Conservation (phyloP, 2,329 filamentous ascomycete species). For the Aspergillus sp. region DNA sequence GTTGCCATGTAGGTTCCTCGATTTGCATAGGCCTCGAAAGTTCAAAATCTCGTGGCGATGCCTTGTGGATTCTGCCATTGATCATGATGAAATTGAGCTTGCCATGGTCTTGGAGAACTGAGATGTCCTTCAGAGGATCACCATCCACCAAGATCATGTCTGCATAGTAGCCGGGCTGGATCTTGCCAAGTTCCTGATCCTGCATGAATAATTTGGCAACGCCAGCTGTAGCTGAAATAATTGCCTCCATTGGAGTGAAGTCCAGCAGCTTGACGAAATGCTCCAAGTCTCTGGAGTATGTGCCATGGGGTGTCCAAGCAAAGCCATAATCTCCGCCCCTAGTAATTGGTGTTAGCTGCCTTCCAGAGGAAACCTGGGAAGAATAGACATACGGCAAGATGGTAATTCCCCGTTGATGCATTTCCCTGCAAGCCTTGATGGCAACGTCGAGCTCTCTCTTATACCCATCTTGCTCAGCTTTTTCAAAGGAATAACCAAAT, state of each 20-base stretch:
- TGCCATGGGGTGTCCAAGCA: constrained; percentile 44
- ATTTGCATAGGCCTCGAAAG: not conserved
- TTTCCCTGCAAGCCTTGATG: constrained; percentile 10
- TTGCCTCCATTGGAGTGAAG: constrained; percentile 40
- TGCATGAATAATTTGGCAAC: constrained; percentile 39
- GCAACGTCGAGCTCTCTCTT: constrained; percentile 34
- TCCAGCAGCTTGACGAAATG: constrained; percentile 42
- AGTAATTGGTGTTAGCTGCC: not conserved
- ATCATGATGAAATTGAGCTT: constrained; percentile 43
- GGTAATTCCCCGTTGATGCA: constrained; percentile 31
- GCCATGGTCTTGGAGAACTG: constrained; percentile 37
- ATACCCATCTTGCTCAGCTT: constrained; percentile 38
- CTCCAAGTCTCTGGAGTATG: constrained; percentile 42
- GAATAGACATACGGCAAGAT: constrained; percentile 36
- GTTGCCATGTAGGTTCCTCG: not conserved
- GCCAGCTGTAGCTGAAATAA: constrained; percentile 39
- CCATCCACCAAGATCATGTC: constrained; percentile 44
- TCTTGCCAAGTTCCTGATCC: constrained; percentile 31
- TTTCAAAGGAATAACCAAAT: constrained; percentile 34
- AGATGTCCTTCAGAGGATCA: constrained; percentile 38
- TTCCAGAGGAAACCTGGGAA: not conserved
- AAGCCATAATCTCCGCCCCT: constrained; percentile 41
- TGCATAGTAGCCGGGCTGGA: constrained; percentile 37
- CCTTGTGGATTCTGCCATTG: constrained; percentile 44
- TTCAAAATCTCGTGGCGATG: constrained; percentile 7